These are phyloP conservation scores for Penicillium hesseltinei DNA, from an alignment of 2,329 filamentous ascomycete species.

Conservation along the genomic window DNA sequence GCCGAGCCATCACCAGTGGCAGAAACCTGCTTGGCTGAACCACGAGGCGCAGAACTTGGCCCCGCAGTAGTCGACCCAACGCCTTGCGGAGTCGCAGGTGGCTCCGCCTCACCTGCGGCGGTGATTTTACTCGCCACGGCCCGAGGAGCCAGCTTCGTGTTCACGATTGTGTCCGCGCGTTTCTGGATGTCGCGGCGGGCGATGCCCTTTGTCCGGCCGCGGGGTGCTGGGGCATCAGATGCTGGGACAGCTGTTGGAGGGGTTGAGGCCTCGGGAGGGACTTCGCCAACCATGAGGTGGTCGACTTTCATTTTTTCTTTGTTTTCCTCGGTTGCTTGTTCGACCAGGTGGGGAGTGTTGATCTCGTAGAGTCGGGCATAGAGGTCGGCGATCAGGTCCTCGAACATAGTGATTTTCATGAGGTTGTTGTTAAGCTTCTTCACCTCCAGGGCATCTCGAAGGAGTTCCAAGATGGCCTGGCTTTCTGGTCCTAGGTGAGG, in stretches of 20 bases:
- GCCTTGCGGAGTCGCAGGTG: conserved; percentile 13
- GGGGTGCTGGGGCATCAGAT: conserved; percentile 36
- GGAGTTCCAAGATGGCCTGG: conserved; percentile 56
- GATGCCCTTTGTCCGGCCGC: conserved; percentile 55
- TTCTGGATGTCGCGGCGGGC: conserved; percentile 59
- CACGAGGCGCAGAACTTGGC: conserved; percentile 47
- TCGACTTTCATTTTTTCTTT: conserved; percentile 50
- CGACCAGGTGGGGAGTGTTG: conserved; percentile 39
- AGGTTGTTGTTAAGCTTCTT: conserved; percentile 81
- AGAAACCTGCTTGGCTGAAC: conserved; percentile 5
- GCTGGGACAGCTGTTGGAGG: conserved; percentile 33
- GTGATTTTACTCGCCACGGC: conserved; percentile 25
- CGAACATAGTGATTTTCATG: conserved; percentile 81
- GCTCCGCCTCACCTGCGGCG: conserved; percentile 24
- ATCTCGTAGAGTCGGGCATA: conserved; percentile 62
- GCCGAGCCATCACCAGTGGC: neutral
- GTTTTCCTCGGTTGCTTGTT: conserved; percentile 45
- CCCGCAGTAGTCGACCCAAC: conserved; percentile 30
- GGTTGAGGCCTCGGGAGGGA: conserved; percentile 30
- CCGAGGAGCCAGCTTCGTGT: conserved; percentile 35
- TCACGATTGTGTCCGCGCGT: conserved; percentile 57
- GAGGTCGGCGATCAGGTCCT: conserved; percentile 89
- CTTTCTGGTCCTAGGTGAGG: conserved; percentile 50
- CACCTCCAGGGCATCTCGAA: conserved; percentile 66
- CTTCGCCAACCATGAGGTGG: conserved; percentile 43